These are phyloP conservation scores for Rhododendron williamsianum DNA, from an alignment of 148 eudicot genomes.

Conservation along the genomic window DNA sequence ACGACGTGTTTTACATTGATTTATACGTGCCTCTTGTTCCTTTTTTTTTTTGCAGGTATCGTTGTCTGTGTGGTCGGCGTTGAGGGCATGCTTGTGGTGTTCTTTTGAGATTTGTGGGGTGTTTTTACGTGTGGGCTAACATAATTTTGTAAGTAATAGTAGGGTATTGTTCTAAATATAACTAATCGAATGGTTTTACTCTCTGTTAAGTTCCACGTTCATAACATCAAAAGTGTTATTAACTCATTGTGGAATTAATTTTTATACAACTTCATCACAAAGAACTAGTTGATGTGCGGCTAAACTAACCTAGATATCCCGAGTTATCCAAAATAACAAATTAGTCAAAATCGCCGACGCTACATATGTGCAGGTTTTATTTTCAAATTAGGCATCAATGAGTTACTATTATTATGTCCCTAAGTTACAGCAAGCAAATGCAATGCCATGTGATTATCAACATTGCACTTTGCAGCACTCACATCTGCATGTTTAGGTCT, in stretches of 20 bases:
- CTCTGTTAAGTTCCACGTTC: neutral
- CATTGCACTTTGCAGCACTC: neutral
- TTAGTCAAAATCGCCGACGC: neutral
- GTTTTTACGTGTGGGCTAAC: too few relatives aligned
- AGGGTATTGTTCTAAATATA: too few relatives aligned
- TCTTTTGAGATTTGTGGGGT: too few relatives aligned
- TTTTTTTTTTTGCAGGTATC: too few relatives aligned
- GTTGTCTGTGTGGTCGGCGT: too few relatives aligned
- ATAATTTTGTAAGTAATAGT: too few relatives aligned
- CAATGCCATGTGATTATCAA: neutral
- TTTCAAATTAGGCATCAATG: neutral
- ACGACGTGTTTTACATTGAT: too few relatives aligned
- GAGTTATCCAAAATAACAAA: neutral
- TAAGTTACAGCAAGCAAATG: neutral
- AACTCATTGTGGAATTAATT: neutral
- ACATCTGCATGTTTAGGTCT: neutral
- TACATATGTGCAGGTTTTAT: neutral
- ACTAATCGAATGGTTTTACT: too few relatives aligned
- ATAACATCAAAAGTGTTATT: neutral
- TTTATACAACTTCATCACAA: neutral
- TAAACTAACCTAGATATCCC: neutral
- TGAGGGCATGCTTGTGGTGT: too few relatives aligned
- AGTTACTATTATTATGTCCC: neutral
- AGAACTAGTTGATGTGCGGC: neutral
- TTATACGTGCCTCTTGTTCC: too few relatives aligned